These are phyloP conservation scores for Ogataea methylovora DNA, from an alignment of 805 yeast genomes.

Conservation along the genomic window DNA sequence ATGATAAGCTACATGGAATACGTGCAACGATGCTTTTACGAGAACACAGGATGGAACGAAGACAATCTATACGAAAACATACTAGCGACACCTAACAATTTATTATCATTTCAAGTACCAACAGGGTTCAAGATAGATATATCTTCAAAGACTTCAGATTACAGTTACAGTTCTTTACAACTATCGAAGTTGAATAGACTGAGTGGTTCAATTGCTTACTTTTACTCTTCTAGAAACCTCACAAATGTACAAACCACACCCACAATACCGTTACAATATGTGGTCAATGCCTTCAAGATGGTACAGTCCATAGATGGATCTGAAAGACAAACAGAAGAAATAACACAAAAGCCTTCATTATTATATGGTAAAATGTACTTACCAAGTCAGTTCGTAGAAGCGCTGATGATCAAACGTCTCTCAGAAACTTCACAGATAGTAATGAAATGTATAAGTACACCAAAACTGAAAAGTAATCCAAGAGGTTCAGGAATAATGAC, in stretches of 20 bases:
- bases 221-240: conserved; percentile 61
- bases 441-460: conserved; percentile 67
- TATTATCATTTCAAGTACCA: conserved; percentile 72
- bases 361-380: conserved; percentile 83
- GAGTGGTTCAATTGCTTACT: conserved; percentile 77
- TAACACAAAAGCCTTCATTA: conserved; percentile 30
- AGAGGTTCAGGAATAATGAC: conserved; percentile 43
- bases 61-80: conserved; percentile 73
- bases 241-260: conserved; percentile 42
- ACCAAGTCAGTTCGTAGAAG: conserved; percentile 83
- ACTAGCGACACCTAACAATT: conserved; percentile 58
- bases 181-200: conserved; percentile 57
- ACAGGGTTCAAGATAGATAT: conserved; percentile 56
- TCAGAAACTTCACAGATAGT: conserved; percentile 55
- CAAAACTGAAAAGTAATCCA: conserved; percentile 20
- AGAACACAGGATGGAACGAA: conserved; percentile 68
- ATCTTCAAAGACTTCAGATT: conserved; percentile 60
- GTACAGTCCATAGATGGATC: conserved; percentile 19
- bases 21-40: conserved; percentile 64
- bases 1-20: conserved; percentile 89
- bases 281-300: conserved; percentile 59
- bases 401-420: conserved; percentile 67
- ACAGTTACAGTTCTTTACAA: conserved; percentile 67
- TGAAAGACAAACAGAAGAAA: background rate
- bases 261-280: conserved; percentile 52